phyloP scores from a whole-genome alignment of 768 basidiomycete genomes.

The Agaricus sinodeliciosus region DNA sequence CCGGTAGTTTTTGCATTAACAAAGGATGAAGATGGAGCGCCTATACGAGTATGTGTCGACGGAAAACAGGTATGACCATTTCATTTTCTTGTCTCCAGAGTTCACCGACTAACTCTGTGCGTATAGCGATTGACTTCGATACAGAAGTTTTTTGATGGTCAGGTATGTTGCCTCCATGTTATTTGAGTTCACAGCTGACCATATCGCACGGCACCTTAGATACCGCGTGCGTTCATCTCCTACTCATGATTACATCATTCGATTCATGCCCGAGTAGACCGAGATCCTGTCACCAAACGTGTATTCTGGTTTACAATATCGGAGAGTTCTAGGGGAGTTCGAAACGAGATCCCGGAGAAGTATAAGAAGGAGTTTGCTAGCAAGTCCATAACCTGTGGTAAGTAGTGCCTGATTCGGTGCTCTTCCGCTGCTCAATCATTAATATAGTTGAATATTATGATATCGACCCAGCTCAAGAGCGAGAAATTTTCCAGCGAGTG shows the following conservation, averaged over 20 bases:
- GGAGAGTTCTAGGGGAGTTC: slow-evolving; percentile 33
- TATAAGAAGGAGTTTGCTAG: slow-evolving; percentile 45
- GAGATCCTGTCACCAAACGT: slow-evolving; percentile 50
- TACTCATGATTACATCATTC: neutral
- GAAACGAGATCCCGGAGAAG: slow-evolving; percentile 45
- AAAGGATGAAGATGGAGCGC: slow-evolving; percentile 46
- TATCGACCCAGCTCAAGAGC: slow-evolving; percentile 50
- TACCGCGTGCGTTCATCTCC: slow-evolving; percentile 39
- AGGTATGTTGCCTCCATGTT: slow-evolving; percentile 41
- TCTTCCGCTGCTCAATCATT: neutral
- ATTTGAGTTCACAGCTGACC: neutral
- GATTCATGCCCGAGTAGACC: slow-evolving; percentile 32
- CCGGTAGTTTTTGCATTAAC: slow-evolving; percentile 69
- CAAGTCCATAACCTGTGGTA: slow-evolving; percentile 66
- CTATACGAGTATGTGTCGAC: slow-evolving; percentile 64
- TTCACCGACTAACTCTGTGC: neutral
- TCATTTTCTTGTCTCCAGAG: slow-evolving; percentile 13
- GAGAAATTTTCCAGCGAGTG: slow-evolving; percentile 79
- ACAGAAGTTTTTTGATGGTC: slow-evolving; percentile 67
- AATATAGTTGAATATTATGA: slow-evolving; percentile 15
- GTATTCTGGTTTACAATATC: slow-evolving; percentile 56
- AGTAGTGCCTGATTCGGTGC: slow-evolving; percentile 14
- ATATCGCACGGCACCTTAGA: slow-evolving; percentile 25
- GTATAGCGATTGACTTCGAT: slow-evolving; percentile 68
- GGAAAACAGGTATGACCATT: slow-evolving; percentile 69